Conservation (phyloP, 805 yeast genomes). For the Ogataea polymorpha region DNA sequence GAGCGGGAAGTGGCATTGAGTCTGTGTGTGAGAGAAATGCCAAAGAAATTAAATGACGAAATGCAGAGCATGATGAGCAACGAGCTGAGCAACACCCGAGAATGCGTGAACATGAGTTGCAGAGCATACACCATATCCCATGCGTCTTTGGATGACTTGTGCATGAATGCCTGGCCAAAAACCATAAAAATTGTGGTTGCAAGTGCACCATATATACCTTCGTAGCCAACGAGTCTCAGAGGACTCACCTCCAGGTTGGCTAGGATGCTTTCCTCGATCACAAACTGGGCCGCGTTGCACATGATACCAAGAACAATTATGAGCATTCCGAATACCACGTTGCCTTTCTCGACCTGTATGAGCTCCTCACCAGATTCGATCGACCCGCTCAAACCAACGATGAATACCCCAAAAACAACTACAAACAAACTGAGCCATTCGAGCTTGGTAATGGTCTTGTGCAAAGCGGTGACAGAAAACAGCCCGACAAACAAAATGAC, state of each 20-base stretch:
- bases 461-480: slow-evolving; percentile 61
- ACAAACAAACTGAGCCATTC: slow-evolving; percentile 68
- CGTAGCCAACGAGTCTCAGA: slow-evolving; percentile 64
- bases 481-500: slow-evolving; percentile 73
- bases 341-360: slow-evolving; percentile 11
- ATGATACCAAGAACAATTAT: slow-evolving; percentile 59
- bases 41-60: slow-evolving; percentile 69
- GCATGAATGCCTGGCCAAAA: slow-evolving; percentile 37
- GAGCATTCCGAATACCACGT: slow-evolving; percentile 52
- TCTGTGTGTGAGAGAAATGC: slow-evolving; percentile 61
- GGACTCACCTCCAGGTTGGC: slow-evolving; percentile 54
- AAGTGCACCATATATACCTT: slow-evolving; percentile 63
- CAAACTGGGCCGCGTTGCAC: slow-evolving; percentile 76
- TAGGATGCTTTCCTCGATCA: slow-evolving; percentile 69
- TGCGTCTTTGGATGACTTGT: slow-evolving; percentile 43
- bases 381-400: slow-evolving; percentile 73
- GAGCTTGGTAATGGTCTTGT: slow-evolving; percentile 48
- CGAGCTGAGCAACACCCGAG: slow-evolving; percentile 49
- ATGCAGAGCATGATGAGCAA: slow-evolving; percentile 68
- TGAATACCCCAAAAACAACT: slow-evolving; percentile 65
- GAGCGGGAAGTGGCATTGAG: slow-evolving; percentile 76
- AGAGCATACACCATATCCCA: slow-evolving; percentile 56
- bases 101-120: slow-evolving; percentile 43
- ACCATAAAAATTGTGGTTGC: slow-evolving; percentile 46
- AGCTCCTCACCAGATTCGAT: slow-evolving; percentile 21